phyloP scores from a whole-genome alignment of 2,329 filamentous ascomycete genomes.

The Apiospora phragmitis region DNA sequence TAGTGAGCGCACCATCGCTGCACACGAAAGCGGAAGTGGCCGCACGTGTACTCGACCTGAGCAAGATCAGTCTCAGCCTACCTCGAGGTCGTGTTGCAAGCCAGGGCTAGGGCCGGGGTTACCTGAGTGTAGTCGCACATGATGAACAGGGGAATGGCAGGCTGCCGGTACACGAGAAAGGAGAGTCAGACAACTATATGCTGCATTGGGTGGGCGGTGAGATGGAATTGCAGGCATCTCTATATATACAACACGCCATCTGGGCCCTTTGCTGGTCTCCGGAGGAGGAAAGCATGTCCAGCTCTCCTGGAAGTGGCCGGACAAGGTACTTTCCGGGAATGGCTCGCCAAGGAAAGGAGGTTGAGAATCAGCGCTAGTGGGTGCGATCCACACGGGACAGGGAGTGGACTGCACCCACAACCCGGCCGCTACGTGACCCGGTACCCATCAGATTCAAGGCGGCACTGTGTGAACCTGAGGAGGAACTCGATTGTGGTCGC shows the following conservation, averaged over 20 bases:
- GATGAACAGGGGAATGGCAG: neutral
- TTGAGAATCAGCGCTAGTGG: neutral
- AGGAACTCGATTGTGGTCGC: neutral
- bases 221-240: neutral
- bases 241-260: neutral
- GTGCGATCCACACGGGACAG: neutral
- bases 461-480: neutral
- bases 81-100: neutral
- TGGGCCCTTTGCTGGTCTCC: neutral
- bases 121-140: constrained; percentile 37
- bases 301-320: neutral
- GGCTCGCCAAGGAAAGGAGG: neutral
- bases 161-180: neutral
- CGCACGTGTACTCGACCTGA: constrained; percentile 33
- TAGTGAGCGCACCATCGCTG: constrained; percentile 33
- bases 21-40: constrained; percentile 33
- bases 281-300: neutral
- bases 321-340: neutral
- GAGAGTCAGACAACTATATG: neutral
- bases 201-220: neutral
- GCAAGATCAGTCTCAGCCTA: neutral
- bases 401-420: neutral
- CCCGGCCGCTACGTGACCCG: neutral
- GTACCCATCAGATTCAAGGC: neutral
- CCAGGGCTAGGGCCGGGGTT: constrained; percentile 6